Evolutionary conservation across 2,329 filamentous ascomycete genomes (phyloP).

Genomic region (Cercospora beticola): DNA sequence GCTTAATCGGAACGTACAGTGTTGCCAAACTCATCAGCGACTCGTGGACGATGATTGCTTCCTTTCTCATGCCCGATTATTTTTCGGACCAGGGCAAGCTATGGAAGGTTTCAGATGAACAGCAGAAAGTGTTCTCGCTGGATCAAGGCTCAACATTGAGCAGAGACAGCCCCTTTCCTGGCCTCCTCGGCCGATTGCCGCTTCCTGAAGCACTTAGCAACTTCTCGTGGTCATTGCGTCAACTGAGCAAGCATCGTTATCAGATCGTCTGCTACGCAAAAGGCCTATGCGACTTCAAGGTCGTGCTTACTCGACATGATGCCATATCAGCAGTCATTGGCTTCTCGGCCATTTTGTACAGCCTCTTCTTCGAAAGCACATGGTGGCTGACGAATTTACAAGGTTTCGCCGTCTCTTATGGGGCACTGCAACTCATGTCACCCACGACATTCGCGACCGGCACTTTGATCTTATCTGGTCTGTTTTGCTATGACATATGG

Average conservation of each 20-base stretch:
- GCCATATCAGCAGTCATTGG: slow-evolving; percentile 58
- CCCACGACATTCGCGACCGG: slow-evolving; percentile 85
- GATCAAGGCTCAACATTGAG: slow-evolving; percentile 3
- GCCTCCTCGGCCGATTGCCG: slow-evolving; percentile 49
- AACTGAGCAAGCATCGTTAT: slow-evolving; percentile 52
- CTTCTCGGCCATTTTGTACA: slow-evolving; percentile 61
- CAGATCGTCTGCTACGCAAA: slow-evolving; percentile 55
- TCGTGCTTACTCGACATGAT: slow-evolving; percentile 56
- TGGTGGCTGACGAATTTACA: slow-evolving; percentile 82
- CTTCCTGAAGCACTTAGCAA: slow-evolving; percentile 41
- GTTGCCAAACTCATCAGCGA: slow-evolving; percentile 74
- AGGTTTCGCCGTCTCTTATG: slow-evolving; percentile 82
- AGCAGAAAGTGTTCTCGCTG: slow-evolving; percentile 36
- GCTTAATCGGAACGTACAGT: slow-evolving; percentile 73
- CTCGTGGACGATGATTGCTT: slow-evolving; percentile 60
- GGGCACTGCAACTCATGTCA: slow-evolving; percentile 77
- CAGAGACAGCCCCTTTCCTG: slow-evolving; percentile 54
- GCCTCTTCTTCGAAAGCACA: slow-evolving; percentile 59
- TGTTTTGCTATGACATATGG: slow-evolving; percentile 95
- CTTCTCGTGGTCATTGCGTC: slow-evolving; percentile 52
- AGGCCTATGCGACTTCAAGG: slow-evolving; percentile 38
- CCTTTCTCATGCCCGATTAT: slow-evolving; percentile 70
- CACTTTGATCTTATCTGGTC: slow-evolving; percentile 69
- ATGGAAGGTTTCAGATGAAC: slow-evolving; percentile 48
- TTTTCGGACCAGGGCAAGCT: slow-evolving; percentile 57